These are phyloP conservation scores for Ocimum tenuiflorum DNA, from an alignment of 257 asterid species.

Conservation along the genomic window DNA sequence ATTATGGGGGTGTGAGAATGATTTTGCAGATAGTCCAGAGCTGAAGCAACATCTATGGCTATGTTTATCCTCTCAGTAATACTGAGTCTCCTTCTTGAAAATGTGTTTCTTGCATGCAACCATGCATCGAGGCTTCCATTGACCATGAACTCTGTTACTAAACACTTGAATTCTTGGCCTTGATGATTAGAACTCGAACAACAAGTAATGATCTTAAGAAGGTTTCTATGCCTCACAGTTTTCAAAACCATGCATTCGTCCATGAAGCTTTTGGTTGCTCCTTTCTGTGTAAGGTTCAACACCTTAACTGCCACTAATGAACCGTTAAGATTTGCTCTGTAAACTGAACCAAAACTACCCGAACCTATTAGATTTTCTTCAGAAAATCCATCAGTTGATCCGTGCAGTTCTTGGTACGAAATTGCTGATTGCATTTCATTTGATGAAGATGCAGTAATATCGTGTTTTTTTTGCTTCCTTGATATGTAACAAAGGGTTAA, in stretches of 20 bases:
- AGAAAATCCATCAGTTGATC: constrained; percentile 32
- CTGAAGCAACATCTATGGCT: constrained; percentile 26
- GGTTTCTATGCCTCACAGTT: constrained; percentile 3
- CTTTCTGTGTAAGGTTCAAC: constrained; percentile 9
- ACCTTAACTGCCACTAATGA: constrained; percentile 17
- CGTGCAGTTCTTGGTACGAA: neutral
- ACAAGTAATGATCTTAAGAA: constrained; percentile 9
- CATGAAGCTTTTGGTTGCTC: constrained; percentile 4
- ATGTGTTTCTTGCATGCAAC: neutral
- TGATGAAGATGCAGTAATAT: neutral
- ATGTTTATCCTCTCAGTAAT: constrained; percentile 27
- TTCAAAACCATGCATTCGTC: constrained; percentile 1
- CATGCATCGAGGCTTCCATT: constrained; percentile 20
- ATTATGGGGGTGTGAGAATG: neutral
- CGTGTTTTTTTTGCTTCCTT: neutral
- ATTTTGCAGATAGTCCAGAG: constrained; percentile 18
- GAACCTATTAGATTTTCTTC: constrained; percentile 24
- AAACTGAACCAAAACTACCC: constrained; percentile 37
- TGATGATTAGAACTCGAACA: constrained; percentile 30
- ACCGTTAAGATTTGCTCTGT: constrained; percentile 17
- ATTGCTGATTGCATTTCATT: neutral
- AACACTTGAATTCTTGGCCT: constrained; percentile 28
- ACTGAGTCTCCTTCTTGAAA: neutral
- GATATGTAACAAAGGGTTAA: neutral
- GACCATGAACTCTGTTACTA: constrained; percentile 30